Evolutionary conservation across 768 basidiomycete genomes (phyloP).

Genomic region (Goffeauzyma gilvescens): DNA sequence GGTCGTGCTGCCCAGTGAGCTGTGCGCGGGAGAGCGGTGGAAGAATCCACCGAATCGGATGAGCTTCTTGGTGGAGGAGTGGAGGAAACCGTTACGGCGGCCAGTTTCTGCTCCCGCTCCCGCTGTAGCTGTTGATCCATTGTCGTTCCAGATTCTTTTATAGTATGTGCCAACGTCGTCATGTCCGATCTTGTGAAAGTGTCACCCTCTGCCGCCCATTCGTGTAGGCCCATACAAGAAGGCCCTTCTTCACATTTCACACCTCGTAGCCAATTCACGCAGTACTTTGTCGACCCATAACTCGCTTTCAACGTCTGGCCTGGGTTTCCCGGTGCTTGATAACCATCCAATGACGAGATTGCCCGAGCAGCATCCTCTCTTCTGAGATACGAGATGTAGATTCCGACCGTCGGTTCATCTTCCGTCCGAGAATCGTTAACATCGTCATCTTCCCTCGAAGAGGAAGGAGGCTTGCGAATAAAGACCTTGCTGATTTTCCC

Average conservation of each 20-base stretch:
- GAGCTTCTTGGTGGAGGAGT: constrained; percentile 47
- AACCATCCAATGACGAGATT: constrained; percentile 81
- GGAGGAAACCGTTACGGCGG: constrained; percentile 34
- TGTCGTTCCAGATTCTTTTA: constrained; percentile 63
- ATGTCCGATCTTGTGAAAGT: constrained; percentile 94
- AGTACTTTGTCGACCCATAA: constrained; percentile 93
- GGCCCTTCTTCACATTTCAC: constrained; percentile 57
- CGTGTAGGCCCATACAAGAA: constrained; percentile 79
- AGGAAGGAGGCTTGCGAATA: constrained; percentile 50
- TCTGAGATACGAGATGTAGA: constrained; percentile 89
- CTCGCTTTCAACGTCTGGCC: constrained; percentile 80
- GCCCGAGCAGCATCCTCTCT: constrained; percentile 87
- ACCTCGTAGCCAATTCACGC: constrained; percentile 81
- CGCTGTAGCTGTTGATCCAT: constrained; percentile 7
- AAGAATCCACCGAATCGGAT: constrained; percentile 32
- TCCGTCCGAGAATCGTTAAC: too few relatives aligned
- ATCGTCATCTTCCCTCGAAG: too few relatives aligned
- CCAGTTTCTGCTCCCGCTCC: constrained; percentile 5
- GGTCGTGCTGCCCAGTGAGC: constrained; percentile 37
- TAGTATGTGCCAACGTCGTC: constrained; percentile 84
- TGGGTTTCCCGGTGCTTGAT: constrained; percentile 70
- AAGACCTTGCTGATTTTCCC: constrained; percentile 93
- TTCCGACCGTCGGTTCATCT: constrained; percentile 52
- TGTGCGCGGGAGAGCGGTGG: constrained; percentile 43
- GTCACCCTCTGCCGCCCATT: constrained; percentile 97